Evolutionary conservation across 192 early-diverging fungal species (phyloP).

Genomic region (Obelidium mucronatum): DNA sequence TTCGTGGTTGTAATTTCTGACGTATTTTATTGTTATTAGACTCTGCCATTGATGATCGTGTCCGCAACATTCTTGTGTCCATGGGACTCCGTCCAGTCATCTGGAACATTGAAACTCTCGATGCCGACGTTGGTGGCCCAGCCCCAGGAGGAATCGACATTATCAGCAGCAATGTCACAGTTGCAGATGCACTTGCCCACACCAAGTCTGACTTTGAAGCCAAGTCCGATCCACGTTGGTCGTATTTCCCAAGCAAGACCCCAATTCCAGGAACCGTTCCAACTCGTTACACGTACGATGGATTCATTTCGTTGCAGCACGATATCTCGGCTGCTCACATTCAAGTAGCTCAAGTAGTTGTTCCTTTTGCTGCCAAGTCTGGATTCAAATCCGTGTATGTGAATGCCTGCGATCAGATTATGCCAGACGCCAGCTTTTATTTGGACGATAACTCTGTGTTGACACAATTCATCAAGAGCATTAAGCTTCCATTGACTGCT

Average conservation of each 20-base stretch:
- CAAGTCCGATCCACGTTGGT: constrained; percentile 31
- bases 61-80: constrained; percentile 66
- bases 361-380: neutral
- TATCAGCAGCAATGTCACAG: constrained; percentile 13
- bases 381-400: constrained; percentile 31
- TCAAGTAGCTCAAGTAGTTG: constrained; percentile 15
- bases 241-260: constrained; percentile 27
- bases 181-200: constrained; percentile 11
- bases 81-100: constrained; percentile 57
- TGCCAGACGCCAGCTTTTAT: constrained; percentile 26
- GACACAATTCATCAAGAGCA: constrained; percentile 34
- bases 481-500: constrained; percentile 32
- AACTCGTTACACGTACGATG: constrained; percentile 21
- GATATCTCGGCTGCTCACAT: constrained; percentile 35
- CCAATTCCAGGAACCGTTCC: neutral
- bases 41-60: constrained; percentile 77
- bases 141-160: constrained; percentile 27
- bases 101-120: constrained; percentile 47
- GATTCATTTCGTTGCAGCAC: constrained; percentile 54
- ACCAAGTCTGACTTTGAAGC: constrained; percentile 6
- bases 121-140: constrained; percentile 23
- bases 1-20: neutral
- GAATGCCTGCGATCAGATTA: constrained; percentile 36
- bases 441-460: constrained; percentile 29
- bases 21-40: constrained; percentile 17